Percentiles rank a stretch among this genome's conserved stretches.
phyloP scores from a whole-genome alignment of 2,329 filamentous ascomycete species.

The Trichoderma guizhouense region DNA sequence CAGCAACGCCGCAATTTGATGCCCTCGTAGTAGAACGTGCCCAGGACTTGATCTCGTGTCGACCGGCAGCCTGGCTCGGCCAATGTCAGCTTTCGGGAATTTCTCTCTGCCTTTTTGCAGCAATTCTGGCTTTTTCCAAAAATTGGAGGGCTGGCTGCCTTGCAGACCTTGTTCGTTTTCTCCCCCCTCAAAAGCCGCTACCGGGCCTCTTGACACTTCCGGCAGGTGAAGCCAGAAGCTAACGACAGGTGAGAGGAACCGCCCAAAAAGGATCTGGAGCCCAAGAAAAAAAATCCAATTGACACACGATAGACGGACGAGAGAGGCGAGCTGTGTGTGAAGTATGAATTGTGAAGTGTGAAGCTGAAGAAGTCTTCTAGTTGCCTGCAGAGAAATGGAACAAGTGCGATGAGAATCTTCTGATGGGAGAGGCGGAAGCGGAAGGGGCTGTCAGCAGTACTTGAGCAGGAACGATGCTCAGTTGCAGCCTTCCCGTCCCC shows the following conservation, averaged over 20 bases:
- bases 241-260: not conserved
- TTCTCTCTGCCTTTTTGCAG: not conserved
- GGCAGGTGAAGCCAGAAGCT: not conserved
- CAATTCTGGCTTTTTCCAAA: not conserved
- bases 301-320: not conserved
- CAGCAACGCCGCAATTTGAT: not conserved
- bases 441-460: not conserved
- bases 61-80: not conserved
- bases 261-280: not conserved
- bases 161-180: not conserved
- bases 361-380: not conserved
- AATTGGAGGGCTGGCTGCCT: not conserved
- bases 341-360: not conserved
- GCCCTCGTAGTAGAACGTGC: not conserved
- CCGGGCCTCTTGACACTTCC: not conserved
- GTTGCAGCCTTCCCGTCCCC: not conserved
- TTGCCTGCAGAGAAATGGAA: not conserved
- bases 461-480: not conserved
- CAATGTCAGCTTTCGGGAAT: slow-evolving; percentile 10
- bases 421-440: not conserved
- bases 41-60: not conserved
- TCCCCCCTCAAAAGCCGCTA: not conserved
- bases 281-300: not conserved
- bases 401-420: not conserved
- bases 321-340: not conserved